Conservation (phyloP, 306 rosid species). For the Pyrus bretschneideri region DNA sequence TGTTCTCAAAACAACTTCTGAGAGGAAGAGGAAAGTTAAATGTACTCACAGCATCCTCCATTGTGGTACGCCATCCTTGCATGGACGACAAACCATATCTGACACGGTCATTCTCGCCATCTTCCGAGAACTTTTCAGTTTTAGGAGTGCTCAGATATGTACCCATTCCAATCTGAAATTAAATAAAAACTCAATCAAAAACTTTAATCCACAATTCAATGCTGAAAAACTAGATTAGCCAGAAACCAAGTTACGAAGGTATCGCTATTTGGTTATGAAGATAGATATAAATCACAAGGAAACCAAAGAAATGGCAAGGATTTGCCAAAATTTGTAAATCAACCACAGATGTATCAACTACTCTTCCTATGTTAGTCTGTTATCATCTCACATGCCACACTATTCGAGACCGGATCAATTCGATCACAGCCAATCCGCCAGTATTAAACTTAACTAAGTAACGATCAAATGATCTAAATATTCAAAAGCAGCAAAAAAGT, state of each 20-base stretch:
- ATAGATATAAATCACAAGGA: neutral
- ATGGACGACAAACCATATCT: conserved; percentile 87
- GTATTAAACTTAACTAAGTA: neutral
- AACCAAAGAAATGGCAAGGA: neutral
- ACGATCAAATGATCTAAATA: neutral
- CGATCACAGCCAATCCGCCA: neutral
- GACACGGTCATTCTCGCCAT: conserved; percentile 63
- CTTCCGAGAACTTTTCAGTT: conserved; percentile 86
- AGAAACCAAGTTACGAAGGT: neutral
- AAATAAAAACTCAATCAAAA: conserved; percentile 15
- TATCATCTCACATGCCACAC: neutral
- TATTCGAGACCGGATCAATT: neutral
- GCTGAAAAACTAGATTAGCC: neutral
- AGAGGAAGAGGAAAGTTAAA: conserved; percentile 12
- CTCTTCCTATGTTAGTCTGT: neutral
- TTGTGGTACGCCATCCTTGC: conserved; percentile 99
- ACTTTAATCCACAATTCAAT: neutral
- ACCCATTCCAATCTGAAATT: conserved; percentile 55
- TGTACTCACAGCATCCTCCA: conserved; percentile 98
- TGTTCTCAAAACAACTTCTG: neutral
- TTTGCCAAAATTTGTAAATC: neutral
- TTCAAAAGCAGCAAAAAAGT: neutral
- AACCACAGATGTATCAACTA: neutral
- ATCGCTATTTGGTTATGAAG: neutral
- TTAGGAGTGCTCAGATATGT: conserved; percentile 88